Conservation (phyloP, 306 rosid genomes). For the barrel medic (Medicago truncatula) region DNA sequence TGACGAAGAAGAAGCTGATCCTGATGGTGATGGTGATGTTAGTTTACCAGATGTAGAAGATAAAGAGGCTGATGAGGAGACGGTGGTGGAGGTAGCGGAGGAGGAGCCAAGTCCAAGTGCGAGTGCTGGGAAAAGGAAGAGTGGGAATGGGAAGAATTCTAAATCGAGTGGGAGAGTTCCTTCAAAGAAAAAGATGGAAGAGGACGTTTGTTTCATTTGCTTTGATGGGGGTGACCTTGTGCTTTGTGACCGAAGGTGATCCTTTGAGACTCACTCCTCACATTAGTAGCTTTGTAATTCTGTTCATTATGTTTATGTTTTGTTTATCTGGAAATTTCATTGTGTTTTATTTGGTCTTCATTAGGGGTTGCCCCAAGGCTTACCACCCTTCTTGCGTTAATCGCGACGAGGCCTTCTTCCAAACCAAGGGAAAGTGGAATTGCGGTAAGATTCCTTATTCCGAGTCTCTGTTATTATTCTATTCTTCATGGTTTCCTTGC, state of each 20-base stretch:
- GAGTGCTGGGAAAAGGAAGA: conserved; percentile 82
- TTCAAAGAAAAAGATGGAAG: conserved; percentile 77
- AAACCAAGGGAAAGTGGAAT: conserved; percentile 96
- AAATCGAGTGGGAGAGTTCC: conserved; percentile 58
- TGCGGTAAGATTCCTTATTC: conserved; percentile 69
- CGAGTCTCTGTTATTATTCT: neutral
- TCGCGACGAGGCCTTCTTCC: conserved; percentile 95
- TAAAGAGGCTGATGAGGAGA: conserved; percentile 53
- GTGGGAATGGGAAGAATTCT: conserved; percentile 60
- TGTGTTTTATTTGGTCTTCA: conserved; percentile 22
- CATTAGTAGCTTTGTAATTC: conserved; percentile 30
- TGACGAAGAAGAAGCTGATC: conserved; percentile 26
- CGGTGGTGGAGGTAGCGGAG: conserved; percentile 54
- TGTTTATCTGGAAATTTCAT: neutral
- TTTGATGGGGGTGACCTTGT: conserved; percentile 98
- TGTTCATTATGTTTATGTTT: conserved; percentile 7
- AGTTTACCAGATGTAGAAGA: conserved; percentile 47
- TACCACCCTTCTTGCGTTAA: conserved; percentile 95
- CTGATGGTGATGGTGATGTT: conserved; percentile 34
- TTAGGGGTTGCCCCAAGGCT: conserved; percentile 98
- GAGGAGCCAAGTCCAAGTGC: conserved; percentile 47
- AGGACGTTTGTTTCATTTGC: conserved; percentile 99
- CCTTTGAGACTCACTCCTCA: neutral
- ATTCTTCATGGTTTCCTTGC: neutral
- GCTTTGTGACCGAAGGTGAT: conserved; percentile 93